A percentile compares a stretch with the other conserved stretches of the same genome.
Conservation (phyloP, 352 stramenopile species). For the Albugo laibachii region DNA sequence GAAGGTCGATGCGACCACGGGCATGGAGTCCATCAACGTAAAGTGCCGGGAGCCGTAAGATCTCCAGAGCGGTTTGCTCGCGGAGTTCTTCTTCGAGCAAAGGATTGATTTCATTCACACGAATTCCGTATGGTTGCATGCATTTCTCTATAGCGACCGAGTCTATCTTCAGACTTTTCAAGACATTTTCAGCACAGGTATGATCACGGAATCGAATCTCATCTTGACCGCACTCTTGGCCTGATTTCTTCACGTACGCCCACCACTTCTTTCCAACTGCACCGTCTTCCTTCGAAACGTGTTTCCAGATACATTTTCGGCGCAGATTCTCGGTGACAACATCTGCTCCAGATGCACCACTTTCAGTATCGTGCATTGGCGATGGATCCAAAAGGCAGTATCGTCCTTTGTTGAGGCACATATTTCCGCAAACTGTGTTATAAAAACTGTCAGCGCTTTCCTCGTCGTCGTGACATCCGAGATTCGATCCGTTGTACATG, state of each 20-base stretch:
- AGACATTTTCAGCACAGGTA: slow-evolving; percentile 77
- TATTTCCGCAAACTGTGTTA: slow-evolving; percentile 82
- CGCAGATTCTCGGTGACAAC: slow-evolving; percentile 87
- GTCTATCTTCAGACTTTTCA: slow-evolving; percentile 78
- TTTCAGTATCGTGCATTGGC: slow-evolving; percentile 86
- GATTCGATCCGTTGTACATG: slow-evolving; percentile 88
- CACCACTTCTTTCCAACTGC: slow-evolving; percentile 86
- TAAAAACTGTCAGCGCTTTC: slow-evolving; percentile 11
- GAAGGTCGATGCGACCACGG: slow-evolving; percentile 77
- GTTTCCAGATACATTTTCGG: slow-evolving; percentile 91
- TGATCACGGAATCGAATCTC: slow-evolving; percentile 75
- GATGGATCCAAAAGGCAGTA: slow-evolving; percentile 92
- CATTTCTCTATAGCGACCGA: slow-evolving; percentile 77
- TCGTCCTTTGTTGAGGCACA: slow-evolving; percentile 93
- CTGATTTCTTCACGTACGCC: slow-evolving; percentile 89
- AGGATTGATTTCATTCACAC: slow-evolving; percentile 68
- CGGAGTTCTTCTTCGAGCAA: slow-evolving; percentile 82
- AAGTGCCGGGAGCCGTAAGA: slow-evolving; percentile 85
- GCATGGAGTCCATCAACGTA: slow-evolving; percentile 92
- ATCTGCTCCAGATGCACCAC: slow-evolving; percentile 85
- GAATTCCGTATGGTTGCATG: slow-evolving; percentile 82
- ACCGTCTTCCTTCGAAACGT: slow-evolving; percentile 28
- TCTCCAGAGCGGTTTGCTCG: slow-evolving; percentile 75
- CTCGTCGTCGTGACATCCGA: slow-evolving; percentile 75
- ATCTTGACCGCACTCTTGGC: slow-evolving; percentile 64